These are phyloP conservation scores for Globisporangium echinulatum DNA, from an alignment of 352 stramenopile genomes.

Conservation along the genomic window DNA sequence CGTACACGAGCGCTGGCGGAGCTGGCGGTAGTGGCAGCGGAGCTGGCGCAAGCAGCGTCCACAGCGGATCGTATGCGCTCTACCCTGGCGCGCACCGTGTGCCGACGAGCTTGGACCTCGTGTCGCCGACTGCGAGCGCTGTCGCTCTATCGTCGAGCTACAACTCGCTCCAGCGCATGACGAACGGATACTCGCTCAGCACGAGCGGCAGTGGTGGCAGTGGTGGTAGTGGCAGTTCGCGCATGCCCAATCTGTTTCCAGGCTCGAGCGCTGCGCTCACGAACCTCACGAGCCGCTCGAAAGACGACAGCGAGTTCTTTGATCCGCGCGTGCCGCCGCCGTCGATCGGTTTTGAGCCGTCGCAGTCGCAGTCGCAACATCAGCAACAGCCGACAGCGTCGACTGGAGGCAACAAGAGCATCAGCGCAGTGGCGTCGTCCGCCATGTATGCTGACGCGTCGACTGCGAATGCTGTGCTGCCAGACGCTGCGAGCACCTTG, in stretches of 20 bases:
- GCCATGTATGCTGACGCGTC: constrained; percentile 9
- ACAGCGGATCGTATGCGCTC: background rate
- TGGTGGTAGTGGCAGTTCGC: background rate
- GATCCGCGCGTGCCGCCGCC: constrained; percentile 8
- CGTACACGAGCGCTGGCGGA: background rate
- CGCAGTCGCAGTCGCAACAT: constrained; percentile 5
- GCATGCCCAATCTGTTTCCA: constrained; percentile 10
- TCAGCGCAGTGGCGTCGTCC: background rate
- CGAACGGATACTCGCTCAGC: constrained; percentile 10
- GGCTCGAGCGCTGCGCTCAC: constrained; percentile 11
- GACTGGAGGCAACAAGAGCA: background rate
- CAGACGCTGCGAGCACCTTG: constrained; percentile 1
- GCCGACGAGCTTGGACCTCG: constrained; percentile 10
- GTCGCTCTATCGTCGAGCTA: constrained; percentile 14
- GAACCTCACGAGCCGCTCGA: constrained; percentile 11
- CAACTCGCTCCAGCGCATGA: constrained; percentile 13
- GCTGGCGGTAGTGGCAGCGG: background rate
- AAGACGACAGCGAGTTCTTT: constrained; percentile 9
- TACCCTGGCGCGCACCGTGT: background rate
- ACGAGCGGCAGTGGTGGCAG: background rate
- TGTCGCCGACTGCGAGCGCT: constrained; percentile 5
- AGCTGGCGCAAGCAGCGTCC: background rate
- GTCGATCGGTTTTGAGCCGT: constrained; percentile 6
- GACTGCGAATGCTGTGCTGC: background rate
- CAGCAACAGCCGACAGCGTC: constrained; percentile 4